These are phyloP conservation scores for Rhynchosporium agropyri DNA, from an alignment of 2,329 filamentous ascomycete genomes.

Conservation along the genomic window DNA sequence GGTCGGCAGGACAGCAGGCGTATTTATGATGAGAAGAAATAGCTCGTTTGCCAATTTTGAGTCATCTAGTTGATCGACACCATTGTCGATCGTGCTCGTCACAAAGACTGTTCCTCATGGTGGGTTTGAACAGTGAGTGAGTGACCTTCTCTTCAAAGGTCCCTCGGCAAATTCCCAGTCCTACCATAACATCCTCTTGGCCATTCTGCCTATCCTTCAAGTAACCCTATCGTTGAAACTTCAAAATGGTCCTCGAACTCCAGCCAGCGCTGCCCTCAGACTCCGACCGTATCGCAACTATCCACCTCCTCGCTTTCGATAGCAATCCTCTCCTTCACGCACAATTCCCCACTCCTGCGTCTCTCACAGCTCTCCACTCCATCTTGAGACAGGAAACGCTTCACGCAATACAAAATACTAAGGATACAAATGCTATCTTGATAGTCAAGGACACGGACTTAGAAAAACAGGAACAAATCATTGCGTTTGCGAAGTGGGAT, in stretches of 20 bases:
- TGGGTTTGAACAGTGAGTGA: too few species aligned
- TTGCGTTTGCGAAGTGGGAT: constrained; percentile 40
- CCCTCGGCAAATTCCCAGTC: too few species aligned
- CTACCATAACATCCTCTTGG: too few species aligned
- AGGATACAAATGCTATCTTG: constrained; percentile 30
- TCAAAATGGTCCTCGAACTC: constrained; percentile 33
- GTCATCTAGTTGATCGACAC: too few species aligned
- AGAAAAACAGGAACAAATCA: constrained; percentile 25
- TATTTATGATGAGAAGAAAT: too few species aligned
- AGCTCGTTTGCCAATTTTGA: too few species aligned
- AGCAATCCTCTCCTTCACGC: constrained; percentile 35
- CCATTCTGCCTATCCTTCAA: too few species aligned
- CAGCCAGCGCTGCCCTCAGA: constrained; percentile 30
- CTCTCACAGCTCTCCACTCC: constrained; percentile 26
- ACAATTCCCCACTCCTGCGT: constrained; percentile 36
- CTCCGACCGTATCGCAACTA: constrained; percentile 33
- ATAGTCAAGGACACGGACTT: constrained; percentile 33
- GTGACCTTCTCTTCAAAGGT: too few species aligned
- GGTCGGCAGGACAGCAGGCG: too few species aligned
- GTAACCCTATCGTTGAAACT: too few species aligned
- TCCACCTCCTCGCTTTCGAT: constrained; percentile 41
- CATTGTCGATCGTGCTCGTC: too few species aligned
- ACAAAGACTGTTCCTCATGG: too few species aligned
- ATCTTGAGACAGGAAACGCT: constrained; percentile 32
- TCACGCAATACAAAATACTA: constrained; percentile 21